Conservation (phyloP, 2,329 filamentous ascomycete genomes). For the Cylindrodendrum hubeiense region DNA sequence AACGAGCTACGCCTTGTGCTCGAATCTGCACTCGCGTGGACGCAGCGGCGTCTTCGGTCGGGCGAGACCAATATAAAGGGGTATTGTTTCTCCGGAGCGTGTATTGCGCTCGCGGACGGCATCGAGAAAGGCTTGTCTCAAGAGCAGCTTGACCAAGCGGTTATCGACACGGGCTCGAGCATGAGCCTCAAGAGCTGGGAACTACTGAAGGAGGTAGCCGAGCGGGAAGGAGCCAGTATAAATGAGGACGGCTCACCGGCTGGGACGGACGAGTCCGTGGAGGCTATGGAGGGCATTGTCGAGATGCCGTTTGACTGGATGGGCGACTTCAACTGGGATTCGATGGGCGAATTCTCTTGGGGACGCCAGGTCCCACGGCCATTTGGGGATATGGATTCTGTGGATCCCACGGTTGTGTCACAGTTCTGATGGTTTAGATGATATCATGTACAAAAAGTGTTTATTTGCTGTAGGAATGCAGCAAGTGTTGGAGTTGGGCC, state of each 20-base stretch:
- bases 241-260: conserved; percentile 25
- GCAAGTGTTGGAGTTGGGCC: neutral
- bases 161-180: conserved; percentile 42
- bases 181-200: conserved; percentile 45
- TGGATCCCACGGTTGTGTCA: conserved; percentile 11
- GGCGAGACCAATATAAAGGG: conserved; percentile 60
- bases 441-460: neutral
- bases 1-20: conserved; percentile 50
- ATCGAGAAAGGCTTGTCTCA: conserved; percentile 46
- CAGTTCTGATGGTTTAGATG: conserved; percentile 12
- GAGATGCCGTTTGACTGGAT: conserved; percentile 45
- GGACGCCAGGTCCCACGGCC: conserved; percentile 1
- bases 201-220: conserved; percentile 51
- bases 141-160: conserved; percentile 47
- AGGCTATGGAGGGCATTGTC: conserved; percentile 39
- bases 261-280: conserved; percentile 11
- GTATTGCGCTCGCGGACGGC: conserved; percentile 50
- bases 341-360: conserved; percentile 37
- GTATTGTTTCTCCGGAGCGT: conserved; percentile 50
- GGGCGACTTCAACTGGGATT: conserved; percentile 39
- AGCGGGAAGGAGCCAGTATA: conserved; percentile 34
- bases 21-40: conserved; percentile 47
- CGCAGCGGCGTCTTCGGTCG: conserved; percentile 49
- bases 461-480: neutral
- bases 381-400: conserved; percentile 12